Conservation (phyloP, 768 basidiomycete species). For the Rhizopogon roseolus region DNA sequence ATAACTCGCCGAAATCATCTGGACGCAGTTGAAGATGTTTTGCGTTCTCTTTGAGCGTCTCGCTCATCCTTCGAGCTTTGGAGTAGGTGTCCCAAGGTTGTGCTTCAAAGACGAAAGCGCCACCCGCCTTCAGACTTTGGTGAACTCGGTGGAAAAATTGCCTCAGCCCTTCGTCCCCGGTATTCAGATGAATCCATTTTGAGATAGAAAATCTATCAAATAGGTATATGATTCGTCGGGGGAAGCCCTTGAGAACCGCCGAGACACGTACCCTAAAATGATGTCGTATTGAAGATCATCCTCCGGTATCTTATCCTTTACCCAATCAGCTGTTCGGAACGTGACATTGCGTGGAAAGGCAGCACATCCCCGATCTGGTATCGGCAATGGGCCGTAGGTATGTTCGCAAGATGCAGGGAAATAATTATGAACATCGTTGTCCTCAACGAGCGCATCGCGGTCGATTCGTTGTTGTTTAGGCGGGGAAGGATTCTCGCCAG, state of each 20-base stretch:
- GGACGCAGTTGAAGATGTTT: slow-evolving; percentile 56
- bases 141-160: slow-evolving; percentile 64
- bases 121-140: slow-evolving; percentile 52
- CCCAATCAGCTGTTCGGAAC: slow-evolving; percentile 76
- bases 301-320: slow-evolving; percentile 45
- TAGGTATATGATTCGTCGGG: not conserved
- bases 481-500: not conserved
- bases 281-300: slow-evolving; percentile 69
- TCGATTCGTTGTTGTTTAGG: slow-evolving; percentile 10
- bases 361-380: slow-evolving; percentile 38
- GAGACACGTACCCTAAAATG: slow-evolving; percentile 63
- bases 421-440: slow-evolving; percentile 33
- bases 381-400: slow-evolving; percentile 69
- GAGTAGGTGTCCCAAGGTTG: slow-evolving; percentile 84
- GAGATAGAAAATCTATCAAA: slow-evolving; percentile 69
- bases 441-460: slow-evolving; percentile 1
- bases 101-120: slow-evolving; percentile 74
- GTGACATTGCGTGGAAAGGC: slow-evolving; percentile 76
- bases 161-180: slow-evolving; percentile 67
- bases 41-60: slow-evolving; percentile 58
- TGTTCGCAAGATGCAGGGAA: slow-evolving; percentile 79
- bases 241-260: not conserved
- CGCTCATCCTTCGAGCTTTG: slow-evolving; percentile 68
- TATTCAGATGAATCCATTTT: slow-evolving; percentile 90
- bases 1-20: slow-evolving; percentile 49